phyloP scores from a whole-genome alignment of 148 eudicot species.

The Rhododendron ovatum region DNA sequence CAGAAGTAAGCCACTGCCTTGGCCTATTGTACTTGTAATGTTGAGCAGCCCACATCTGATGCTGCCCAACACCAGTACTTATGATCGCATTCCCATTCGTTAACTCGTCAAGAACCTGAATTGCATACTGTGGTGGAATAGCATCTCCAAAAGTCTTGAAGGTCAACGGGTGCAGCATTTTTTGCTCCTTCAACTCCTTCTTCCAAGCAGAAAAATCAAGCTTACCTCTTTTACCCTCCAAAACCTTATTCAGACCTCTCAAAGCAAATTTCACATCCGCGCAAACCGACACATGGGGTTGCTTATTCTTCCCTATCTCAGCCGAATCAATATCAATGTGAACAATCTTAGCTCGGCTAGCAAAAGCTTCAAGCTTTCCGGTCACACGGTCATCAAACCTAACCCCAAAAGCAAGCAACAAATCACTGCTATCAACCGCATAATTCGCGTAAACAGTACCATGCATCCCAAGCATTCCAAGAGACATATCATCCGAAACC shows the following conservation, averaged over 20 bases:
- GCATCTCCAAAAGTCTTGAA: slow-evolving; percentile 55
- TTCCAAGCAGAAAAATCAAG: slow-evolving; percentile 47
- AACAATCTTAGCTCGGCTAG: slow-evolving; percentile 84
- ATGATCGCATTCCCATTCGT: slow-evolving; percentile 48
- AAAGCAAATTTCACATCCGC: slow-evolving; percentile 48
- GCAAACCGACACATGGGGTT: slow-evolving; percentile 79
- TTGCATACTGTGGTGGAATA: slow-evolving; percentile 58
- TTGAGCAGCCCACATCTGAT: slow-evolving; percentile 75
- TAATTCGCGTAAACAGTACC: slow-evolving; percentile 88
- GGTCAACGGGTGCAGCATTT: slow-evolving; percentile 29
- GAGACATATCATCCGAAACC: slow-evolving; percentile 40
- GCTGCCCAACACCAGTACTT: slow-evolving; percentile 65
- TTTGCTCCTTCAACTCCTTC: slow-evolving; percentile 37
- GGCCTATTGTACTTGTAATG: slow-evolving; percentile 42
- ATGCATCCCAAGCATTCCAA: slow-evolving; percentile 88
- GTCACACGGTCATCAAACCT: slow-evolving; percentile 91
- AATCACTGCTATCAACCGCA: slow-evolving; percentile 75
- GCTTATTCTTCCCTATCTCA: slow-evolving; percentile 94
- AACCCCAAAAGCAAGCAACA: slow-evolving; percentile 87
- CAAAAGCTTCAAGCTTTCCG: slow-evolving; percentile 84
- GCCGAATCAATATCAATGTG: slow-evolving; percentile 92
- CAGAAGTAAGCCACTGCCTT: slow-evolving; percentile 56
- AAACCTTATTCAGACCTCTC: slow-evolving; percentile 9
- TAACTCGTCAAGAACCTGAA: slow-evolving; percentile 51
- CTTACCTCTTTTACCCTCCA: slow-evolving; percentile 13